Evolutionary conservation across 129 eudicot genomes (phyloP), one percentile per base, ranked within the genome.

Genomic region (Pulicaria dysenterica): DNA sequence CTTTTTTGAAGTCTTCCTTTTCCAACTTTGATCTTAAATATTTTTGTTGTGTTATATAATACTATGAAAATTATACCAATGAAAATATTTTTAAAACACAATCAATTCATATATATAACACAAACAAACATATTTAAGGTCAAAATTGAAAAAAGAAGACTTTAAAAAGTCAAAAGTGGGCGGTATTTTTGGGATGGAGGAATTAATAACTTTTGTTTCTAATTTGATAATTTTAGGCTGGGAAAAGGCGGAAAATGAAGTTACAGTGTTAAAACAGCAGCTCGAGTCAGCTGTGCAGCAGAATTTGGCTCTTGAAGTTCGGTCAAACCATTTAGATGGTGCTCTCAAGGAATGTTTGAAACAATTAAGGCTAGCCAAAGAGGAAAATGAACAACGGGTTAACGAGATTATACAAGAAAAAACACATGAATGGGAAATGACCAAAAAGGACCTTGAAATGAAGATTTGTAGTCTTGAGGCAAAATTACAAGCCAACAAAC

Each of bases 201-300:
- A n/a, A n/a, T 15, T 14, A 37, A 46, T 24, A 4, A 3, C n/a
- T 53, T 14, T 1, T 11, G 7, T 38, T 46, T 47, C 72, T 12
- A 8, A 58, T 12, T 48, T 17, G 49, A 67, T 53, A 34, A 54
- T 36, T 58, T 61, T 56, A 89, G 97, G 97, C 9, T 91, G 97
- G 97, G 97, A 91, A 73, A 91, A 80, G 70, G 97, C 97, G 17
- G 97, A 91, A 70, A 88, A 81, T 54, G 97, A 91, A 82, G 95
- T 68, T 42, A 77, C 81, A 6, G 37, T 46, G 15, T 9, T 91
- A 58, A 91, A 80, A 70, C 95, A 83, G 76, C 90, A 87, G 64
- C 92, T 88, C 6, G 95, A 91, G 78, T 80, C 80, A 45, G 91
- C 85, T 9, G 50, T 85, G 39, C 87, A 88, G 80, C 85, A 88